A percentile compares a stretch with the other conserved stretches of the same genome.
These are phyloP conservation scores for Rubia yunnanensis DNA, from an alignment of 257 asterid genomes.

Conservation along the genomic window DNA sequence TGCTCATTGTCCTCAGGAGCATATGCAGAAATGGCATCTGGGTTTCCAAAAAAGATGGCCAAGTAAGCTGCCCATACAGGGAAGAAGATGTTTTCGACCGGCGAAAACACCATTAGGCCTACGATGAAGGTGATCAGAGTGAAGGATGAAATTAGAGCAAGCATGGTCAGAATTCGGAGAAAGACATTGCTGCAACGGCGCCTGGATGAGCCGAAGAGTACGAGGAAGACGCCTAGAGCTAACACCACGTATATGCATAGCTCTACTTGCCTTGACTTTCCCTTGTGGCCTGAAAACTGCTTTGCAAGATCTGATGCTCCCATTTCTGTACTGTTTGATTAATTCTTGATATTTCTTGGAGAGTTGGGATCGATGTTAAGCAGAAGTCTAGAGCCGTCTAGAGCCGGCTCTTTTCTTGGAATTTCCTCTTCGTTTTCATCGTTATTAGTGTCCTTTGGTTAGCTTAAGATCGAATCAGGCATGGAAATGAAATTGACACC, in stretches of 20 bases:
- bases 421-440: too few relatives aligned
- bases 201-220: background rate
- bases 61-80: background rate
- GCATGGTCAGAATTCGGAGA: background rate
- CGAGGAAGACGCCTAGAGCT: background rate
- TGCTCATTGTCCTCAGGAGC: constrained; percentile 3
- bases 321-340: background rate
- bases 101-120: background rate
- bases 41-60: background rate
- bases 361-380: too few relatives aligned
- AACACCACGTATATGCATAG: background rate
- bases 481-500: too few relatives aligned
- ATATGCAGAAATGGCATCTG: background rate
- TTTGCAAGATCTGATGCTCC: background rate
- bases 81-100: background rate
- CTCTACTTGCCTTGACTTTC: background rate
- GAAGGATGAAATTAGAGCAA: background rate
- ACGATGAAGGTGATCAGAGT: background rate
- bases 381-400: too few relatives aligned
- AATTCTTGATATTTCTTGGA: too few relatives aligned
- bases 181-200: background rate
- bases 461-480: too few relatives aligned
- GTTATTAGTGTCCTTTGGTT: too few relatives aligned
- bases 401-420: too few relatives aligned
- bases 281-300: background rate